phyloP scores from a whole-genome alignment of 306 rosid genomes.

The Lathyrus tuberosus region DNA sequence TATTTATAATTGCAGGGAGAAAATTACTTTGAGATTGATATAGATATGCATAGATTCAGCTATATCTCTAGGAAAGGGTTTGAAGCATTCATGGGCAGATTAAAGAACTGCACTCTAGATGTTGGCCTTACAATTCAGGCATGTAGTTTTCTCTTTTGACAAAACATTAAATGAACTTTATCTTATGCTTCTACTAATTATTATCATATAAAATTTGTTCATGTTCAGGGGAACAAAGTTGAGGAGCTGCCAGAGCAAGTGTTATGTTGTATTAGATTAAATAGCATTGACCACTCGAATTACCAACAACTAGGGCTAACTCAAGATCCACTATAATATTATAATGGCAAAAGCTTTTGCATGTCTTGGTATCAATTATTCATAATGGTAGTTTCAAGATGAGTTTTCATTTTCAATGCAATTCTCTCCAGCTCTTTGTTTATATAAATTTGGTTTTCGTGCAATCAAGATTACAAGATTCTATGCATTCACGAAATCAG shows the following conservation, averaged over 20 bases:
- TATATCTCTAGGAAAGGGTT: conserved; percentile 95
- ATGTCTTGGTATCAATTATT: conserved; percentile 38
- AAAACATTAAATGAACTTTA: conserved; percentile 8
- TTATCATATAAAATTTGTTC: conserved; percentile 22
- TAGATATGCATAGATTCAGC: conserved; percentile 98
- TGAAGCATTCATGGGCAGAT: conserved; percentile 87
- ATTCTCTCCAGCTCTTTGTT: not conserved
- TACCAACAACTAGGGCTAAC: conserved; percentile 75
- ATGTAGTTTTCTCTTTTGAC: conserved; percentile 31
- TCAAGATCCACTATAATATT: conserved; percentile 51
- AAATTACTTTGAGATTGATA: conserved; percentile 91
- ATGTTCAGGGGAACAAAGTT: conserved; percentile 79
- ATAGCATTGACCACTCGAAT: conserved; percentile 79
- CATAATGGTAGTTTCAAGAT: conserved; percentile 44
- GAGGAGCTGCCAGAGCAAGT: conserved; percentile 97
- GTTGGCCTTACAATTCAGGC: conserved; percentile 99
- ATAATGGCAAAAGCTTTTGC: conserved; percentile 38
- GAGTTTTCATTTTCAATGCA: conserved; percentile 23
- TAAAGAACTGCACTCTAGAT: conserved; percentile 77
- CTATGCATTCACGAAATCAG: not conserved
- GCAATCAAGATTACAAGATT: not conserved
- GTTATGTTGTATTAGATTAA: conserved; percentile 84
- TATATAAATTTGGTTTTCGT: not conserved
- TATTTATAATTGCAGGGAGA: conserved; percentile 62
- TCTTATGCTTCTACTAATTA: conserved; percentile 10